phyloP scores from a whole-genome alignment of 2,329 filamentous ascomycete genomes.

The Clonostachys byssicola region DNA sequence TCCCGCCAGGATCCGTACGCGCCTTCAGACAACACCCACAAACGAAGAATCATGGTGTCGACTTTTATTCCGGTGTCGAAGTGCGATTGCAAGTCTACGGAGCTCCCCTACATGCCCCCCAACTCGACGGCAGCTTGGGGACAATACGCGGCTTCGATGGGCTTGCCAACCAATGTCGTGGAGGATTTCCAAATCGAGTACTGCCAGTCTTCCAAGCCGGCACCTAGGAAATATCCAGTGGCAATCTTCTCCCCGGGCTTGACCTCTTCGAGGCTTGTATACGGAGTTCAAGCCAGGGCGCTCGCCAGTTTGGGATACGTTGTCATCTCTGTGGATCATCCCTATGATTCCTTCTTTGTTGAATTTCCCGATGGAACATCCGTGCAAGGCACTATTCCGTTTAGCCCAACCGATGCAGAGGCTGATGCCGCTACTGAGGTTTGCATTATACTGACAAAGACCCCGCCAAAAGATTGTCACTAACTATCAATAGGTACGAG shows the following conservation, averaged over 20 bases:
- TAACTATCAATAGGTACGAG: slow-evolving; percentile 12
- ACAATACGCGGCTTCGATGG: slow-evolving; percentile 1
- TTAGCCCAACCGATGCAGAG: slow-evolving; percentile 9
- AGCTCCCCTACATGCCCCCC: slow-evolving; percentile 9
- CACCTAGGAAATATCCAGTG: slow-evolving; percentile 4
- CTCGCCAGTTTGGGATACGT: slow-evolving; percentile 37
- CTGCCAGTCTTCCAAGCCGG: slow-evolving; percentile 5
- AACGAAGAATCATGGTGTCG: slow-evolving; percentile 7
- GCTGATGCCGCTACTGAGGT: too few species aligned
- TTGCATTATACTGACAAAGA: neutral
- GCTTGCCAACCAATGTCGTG: slow-evolving; percentile 6
- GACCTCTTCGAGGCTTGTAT: slow-evolving; percentile 28
- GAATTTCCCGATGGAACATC: slow-evolving; percentile 32
- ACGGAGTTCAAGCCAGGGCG: slow-evolving; percentile 29
- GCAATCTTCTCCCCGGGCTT: slow-evolving; percentile 34
- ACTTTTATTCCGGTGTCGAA: slow-evolving; percentile 5
- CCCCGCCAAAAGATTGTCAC: neutral
- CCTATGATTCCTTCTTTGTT: slow-evolving; percentile 33
- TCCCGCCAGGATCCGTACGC: slow-evolving; percentile 11
- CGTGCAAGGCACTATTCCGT: slow-evolving; percentile 4
- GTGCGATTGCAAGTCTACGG: slow-evolving; percentile 2
- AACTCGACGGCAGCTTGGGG: slow-evolving; percentile 2
- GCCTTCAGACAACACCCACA: slow-evolving; percentile 5
- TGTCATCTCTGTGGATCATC: slow-evolving; percentile 40
- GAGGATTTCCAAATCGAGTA: slow-evolving; percentile 8